These are phyloP conservation scores for Polygonum maritimum DNA, from an alignment of 148 eudicot species.

Conservation along the genomic window DNA sequence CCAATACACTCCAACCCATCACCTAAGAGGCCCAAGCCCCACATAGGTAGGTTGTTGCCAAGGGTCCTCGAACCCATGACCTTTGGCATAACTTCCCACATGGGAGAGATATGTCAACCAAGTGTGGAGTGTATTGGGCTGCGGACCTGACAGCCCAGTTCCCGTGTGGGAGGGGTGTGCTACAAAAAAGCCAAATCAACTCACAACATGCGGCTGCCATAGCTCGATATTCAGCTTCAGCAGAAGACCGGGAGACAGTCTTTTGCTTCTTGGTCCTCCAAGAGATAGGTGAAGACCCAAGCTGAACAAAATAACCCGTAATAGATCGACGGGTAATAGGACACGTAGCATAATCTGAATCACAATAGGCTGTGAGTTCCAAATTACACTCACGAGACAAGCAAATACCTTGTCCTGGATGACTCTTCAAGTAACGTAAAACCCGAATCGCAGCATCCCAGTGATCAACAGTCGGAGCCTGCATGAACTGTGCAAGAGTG, in stretches of 20 bases:
- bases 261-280: neutral
- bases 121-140: too few relatives aligned
- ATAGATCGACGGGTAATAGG: conserved; percentile 4
- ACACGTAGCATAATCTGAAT: neutral
- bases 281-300: conserved; percentile 1
- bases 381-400: neutral
- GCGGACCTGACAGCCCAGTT: too few relatives aligned
- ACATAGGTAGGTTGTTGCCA: too few relatives aligned
- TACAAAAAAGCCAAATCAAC: too few relatives aligned
- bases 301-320: neutral
- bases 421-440: neutral
- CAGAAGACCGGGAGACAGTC: neutral
- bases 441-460: neutral
- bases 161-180: too few relatives aligned
- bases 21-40: too few relatives aligned
- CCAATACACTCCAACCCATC: too few relatives aligned
- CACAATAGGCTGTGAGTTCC: neutral
- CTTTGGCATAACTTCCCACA: too few relatives aligned
- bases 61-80: too few relatives aligned
- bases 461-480: neutral
- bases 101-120: too few relatives aligned
- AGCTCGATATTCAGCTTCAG: neutral
- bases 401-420: neutral
- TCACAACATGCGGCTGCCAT: neutral
- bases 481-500: neutral